A percentile compares a stretch with the other conserved stretches of the same genome.
Evolutionary conservation across 345 rosid species (phyloP).

Genomic region (Leavenworthia alabamica): DNA sequence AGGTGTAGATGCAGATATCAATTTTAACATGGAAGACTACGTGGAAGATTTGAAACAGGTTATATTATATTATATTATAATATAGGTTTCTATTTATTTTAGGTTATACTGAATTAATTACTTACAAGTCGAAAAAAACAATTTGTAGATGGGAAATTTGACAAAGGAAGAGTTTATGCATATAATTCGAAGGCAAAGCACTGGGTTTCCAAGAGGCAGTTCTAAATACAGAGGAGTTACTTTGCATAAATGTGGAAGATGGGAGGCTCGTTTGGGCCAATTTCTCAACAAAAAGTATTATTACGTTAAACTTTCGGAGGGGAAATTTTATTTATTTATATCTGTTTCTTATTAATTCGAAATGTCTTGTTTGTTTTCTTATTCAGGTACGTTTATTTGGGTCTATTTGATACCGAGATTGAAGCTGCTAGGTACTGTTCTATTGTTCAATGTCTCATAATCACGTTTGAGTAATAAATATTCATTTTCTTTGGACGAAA

Average conservation of each 20-base stretch:
- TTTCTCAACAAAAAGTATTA: constrained; percentile 80
- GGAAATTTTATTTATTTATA: not conserved
- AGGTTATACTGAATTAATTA: not conserved
- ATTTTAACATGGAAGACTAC: constrained; percentile 77
- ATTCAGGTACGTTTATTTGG: constrained; percentile 79
- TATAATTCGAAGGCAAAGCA: constrained; percentile 90
- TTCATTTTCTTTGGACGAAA: not conserved
- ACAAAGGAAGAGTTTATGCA: constrained; percentile 95
- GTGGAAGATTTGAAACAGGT: constrained; percentile 93
- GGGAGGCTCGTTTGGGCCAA: constrained; percentile 99
- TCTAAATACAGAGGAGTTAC: constrained; percentile 96
- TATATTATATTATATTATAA: not conserved
- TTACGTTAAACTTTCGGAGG: not conserved
- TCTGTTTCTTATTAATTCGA: not conserved
- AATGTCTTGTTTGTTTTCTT: not conserved
- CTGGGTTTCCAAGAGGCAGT: constrained; percentile 93
- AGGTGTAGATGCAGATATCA: constrained; percentile 91
- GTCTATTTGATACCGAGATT: constrained; percentile 85
- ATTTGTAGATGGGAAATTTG: constrained; percentile 65
- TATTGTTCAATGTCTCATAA: constrained; percentile 1
- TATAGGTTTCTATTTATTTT: not conserved
- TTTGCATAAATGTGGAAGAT: constrained; percentile 95
- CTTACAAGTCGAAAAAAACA: not conserved
- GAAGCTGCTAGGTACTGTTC: constrained; percentile 82
- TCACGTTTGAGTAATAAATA: not conserved